A percentile compares a stretch with the other conserved stretches of the same genome.
These are phyloP conservation scores for Xylaria hypoxylon DNA, from an alignment of 2,329 filamentous ascomycete genomes.

Conservation along the genomic window DNA sequence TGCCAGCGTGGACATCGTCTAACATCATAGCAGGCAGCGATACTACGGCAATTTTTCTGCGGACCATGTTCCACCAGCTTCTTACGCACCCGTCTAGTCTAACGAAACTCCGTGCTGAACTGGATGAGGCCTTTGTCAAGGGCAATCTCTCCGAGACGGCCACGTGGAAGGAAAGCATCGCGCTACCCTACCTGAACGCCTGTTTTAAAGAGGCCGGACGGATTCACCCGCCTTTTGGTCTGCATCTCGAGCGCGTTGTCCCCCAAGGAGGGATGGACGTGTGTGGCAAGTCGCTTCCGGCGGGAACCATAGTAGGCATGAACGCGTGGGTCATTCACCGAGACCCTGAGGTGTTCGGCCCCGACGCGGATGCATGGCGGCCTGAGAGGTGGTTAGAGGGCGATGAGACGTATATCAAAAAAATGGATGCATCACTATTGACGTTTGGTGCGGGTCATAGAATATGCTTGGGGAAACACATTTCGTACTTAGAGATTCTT, in stretches of 20 bases:
- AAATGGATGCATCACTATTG: constrained; percentile 30
- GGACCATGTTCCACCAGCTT: constrained; percentile 31
- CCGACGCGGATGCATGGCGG: constrained; percentile 64
- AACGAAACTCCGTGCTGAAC: constrained; percentile 23
- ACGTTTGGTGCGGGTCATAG: constrained; percentile 37
- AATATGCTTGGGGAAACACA: constrained; percentile 43
- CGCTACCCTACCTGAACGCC: constrained; percentile 70
- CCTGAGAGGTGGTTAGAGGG: constrained; percentile 65
- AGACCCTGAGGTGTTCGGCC: constrained; percentile 65
- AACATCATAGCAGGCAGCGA: constrained; percentile 30
- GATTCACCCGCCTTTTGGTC: constrained; percentile 69
- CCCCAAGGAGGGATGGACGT: constrained; percentile 64
- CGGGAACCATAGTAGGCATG: constrained; percentile 66
- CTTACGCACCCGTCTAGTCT: constrained; percentile 26
- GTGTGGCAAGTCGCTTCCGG: constrained; percentile 50
- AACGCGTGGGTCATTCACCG: constrained; percentile 72
- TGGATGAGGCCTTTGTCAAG: constrained; percentile 3
- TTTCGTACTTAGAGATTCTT: constrained; percentile 42
- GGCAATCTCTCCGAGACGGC: constrained; percentile 21
- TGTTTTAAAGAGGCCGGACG: constrained; percentile 74
- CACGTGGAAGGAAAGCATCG: constrained; percentile 27
- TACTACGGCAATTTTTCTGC: constrained; percentile 35
- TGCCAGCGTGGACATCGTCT: constrained; percentile 40
- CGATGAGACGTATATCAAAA: constrained; percentile 22
- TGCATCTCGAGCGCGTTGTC: constrained; percentile 70